Percentiles rank a stretch among this genome's conserved stretches.
Evolutionary conservation across 2,329 filamentous ascomycete genomes (phyloP).

Genomic region (Microcyclospora tardicrescens): DNA sequence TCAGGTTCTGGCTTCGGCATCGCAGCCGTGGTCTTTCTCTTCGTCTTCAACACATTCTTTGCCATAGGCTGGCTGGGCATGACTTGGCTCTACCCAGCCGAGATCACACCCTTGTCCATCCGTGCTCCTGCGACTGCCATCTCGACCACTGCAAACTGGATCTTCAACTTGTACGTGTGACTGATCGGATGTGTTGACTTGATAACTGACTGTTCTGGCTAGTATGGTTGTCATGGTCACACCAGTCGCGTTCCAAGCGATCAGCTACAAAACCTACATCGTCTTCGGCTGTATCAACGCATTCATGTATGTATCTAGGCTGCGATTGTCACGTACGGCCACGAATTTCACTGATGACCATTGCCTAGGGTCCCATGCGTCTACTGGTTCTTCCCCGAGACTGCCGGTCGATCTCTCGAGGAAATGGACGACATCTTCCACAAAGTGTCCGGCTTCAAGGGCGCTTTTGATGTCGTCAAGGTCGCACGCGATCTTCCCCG

Average conservation of each 20-base stretch:
- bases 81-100: slow-evolving; percentile 11
- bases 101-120: slow-evolving; percentile 12
- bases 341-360: too few species aligned
- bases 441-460: slow-evolving; percentile 27
- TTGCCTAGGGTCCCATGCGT: slow-evolving; percentile 17
- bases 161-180: slow-evolving; percentile 4
- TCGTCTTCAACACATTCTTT: slow-evolving; percentile 12
- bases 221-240: slow-evolving; percentile 24
- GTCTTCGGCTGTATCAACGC: slow-evolving; percentile 38
- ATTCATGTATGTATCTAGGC: not conserved
- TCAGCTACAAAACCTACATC: slow-evolving; percentile 46
- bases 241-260: slow-evolving; percentile 42
- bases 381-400: slow-evolving; percentile 47
- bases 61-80: slow-evolving; percentile 13
- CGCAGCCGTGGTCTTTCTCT: slow-evolving; percentile 11
- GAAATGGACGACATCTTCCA: slow-evolving; percentile 49
- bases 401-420: slow-evolving; percentile 49
- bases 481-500: slow-evolving; percentile 40
- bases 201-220: too few species aligned
- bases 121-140: slow-evolving; percentile 10
- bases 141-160: slow-evolving; percentile 41
- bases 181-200: too few species aligned
- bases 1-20: not conserved
- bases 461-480: slow-evolving; percentile 42
- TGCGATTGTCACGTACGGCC: too few species aligned